Conservation (phyloP, 148 eudicot species). For the Arbutus unedo region DNA sequence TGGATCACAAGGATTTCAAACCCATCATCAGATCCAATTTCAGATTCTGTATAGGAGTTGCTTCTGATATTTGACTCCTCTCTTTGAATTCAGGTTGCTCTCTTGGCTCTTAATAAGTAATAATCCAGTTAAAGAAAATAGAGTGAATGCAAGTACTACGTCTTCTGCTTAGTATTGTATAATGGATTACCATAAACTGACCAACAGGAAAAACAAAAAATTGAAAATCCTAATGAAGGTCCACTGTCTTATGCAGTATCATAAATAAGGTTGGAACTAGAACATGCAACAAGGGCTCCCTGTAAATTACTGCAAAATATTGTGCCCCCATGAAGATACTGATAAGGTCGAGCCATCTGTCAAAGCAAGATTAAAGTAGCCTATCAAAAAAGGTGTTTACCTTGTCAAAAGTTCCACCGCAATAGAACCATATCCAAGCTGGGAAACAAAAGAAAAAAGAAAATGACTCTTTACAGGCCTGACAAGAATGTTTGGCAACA, state of each 20-base stretch:
- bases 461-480: not conserved
- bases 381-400: conserved; percentile 29
- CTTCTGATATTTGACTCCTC: not conserved
- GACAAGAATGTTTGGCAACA: not conserved
- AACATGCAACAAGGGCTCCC: not conserved
- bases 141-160: not conserved
- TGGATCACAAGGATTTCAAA: not conserved
- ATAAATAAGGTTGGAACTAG: not conserved
- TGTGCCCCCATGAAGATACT: not conserved
- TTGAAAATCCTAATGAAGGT: conserved; percentile 6
- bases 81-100: conserved; percentile 2
- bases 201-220: not conserved
- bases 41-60: not conserved
- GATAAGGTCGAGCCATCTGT: not conserved
- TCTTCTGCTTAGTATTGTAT: not conserved
- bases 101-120: not conserved
- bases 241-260: not conserved
- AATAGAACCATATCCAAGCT: conserved; percentile 94
- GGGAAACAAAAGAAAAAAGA: conserved; percentile 22
- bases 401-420: conserved; percentile 82
- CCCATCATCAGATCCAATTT: not conserved
- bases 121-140: not conserved
- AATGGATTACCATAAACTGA: not conserved
- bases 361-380: not conserved
- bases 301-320: not conserved